Conservation (phyloP, 2,329 filamentous ascomycete species). For the Coniochaeta sp. region DNA sequence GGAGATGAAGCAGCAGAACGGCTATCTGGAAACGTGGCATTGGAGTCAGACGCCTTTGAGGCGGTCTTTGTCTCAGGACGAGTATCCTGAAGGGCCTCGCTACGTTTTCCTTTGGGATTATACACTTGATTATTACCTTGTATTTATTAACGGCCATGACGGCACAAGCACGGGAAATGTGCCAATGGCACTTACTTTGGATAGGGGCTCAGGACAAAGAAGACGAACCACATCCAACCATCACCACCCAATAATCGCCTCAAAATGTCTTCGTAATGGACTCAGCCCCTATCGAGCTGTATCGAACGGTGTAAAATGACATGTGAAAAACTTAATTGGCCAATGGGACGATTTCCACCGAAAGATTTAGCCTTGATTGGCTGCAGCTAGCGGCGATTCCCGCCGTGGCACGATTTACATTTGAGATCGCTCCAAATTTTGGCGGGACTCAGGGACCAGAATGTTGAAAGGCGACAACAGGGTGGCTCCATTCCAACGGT, state of each 20-base stretch:
- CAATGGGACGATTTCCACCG: slow-evolving; percentile 5
- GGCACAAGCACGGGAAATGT: too few relatives aligned
- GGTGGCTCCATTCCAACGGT: not conserved
- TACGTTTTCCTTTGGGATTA: too few relatives aligned
- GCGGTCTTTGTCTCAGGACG: too few relatives aligned
- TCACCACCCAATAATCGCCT: not conserved
- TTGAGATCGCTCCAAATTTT: slow-evolving; percentile 1
- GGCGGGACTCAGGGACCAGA: not conserved
- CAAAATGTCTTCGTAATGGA: not conserved
- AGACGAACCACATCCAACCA: not conserved
- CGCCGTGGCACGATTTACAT: slow-evolving; percentile 17
- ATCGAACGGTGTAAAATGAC: slow-evolving; percentile 13
- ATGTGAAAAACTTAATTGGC: slow-evolving; percentile 17
- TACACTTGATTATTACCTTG: too few relatives aligned
- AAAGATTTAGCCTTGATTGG: slow-evolving; percentile 3
- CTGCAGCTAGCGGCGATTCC: slow-evolving; percentile 13
- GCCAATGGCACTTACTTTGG: too few relatives aligned
- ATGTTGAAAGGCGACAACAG: not conserved
- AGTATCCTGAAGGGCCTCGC: too few relatives aligned
- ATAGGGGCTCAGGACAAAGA: too few relatives aligned
- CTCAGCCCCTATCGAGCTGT: not conserved
- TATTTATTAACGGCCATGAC: too few relatives aligned
- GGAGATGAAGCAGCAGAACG: too few relatives aligned
- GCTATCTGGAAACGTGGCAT: too few relatives aligned
- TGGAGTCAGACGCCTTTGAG: too few relatives aligned